A percentile compares a stretch with the other conserved stretches of the same genome.
phyloP scores from a whole-genome alignment of 2,329 filamentous ascomycete species.

The Neophaeococcomyces mojaviensis region DNA sequence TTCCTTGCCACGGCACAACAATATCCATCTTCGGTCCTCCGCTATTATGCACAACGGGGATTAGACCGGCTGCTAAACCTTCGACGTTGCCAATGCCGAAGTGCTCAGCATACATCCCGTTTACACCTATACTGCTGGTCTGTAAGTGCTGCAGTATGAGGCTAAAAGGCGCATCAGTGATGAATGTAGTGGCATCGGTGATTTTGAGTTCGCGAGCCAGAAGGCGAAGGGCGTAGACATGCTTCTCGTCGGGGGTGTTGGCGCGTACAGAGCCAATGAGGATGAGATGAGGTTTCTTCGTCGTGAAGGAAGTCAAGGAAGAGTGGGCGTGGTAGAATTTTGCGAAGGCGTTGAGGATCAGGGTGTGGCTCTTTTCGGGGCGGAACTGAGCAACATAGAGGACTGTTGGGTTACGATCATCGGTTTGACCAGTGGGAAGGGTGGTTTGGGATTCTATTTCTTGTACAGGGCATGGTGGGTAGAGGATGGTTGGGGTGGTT shows the following conservation, averaged over 20 bases:
- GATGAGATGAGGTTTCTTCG: conserved; percentile 56
- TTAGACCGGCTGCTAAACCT: conserved; percentile 90
- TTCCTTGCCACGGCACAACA: conserved; percentile 69
- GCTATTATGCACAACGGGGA: conserved; percentile 86
- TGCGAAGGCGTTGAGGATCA: conserved; percentile 79
- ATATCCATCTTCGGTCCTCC: conserved; percentile 93
- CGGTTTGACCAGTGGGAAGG: conserved; percentile 48
- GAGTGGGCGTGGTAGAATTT: conserved; percentile 56
- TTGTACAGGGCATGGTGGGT: conserved; percentile 83
- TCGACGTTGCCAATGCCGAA: conserved; percentile 98
- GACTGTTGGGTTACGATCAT: conserved; percentile 59
- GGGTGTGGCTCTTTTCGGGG: conserved; percentile 89
- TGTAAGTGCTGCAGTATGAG: conserved; percentile 74
- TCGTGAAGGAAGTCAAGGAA: conserved; percentile 39
- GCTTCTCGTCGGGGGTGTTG: conserved; percentile 40
- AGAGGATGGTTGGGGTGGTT: conserved; percentile 53
- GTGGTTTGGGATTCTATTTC: conserved; percentile 71
- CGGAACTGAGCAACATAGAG: conserved; percentile 97
- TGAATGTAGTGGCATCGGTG: conserved; percentile 76
- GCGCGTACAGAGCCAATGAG: conserved; percentile 91
- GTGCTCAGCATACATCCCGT: conserved; percentile 99
- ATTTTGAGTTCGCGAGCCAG: conserved; percentile 80
- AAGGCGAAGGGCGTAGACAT: conserved; percentile 79
- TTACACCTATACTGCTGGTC: conserved; percentile 75
- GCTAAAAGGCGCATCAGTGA: conserved; percentile 83